Evolutionary conservation across 2,329 filamentous ascomycete genomes (phyloP).

Genomic region (Hirsutella minnesotensis): DNA sequence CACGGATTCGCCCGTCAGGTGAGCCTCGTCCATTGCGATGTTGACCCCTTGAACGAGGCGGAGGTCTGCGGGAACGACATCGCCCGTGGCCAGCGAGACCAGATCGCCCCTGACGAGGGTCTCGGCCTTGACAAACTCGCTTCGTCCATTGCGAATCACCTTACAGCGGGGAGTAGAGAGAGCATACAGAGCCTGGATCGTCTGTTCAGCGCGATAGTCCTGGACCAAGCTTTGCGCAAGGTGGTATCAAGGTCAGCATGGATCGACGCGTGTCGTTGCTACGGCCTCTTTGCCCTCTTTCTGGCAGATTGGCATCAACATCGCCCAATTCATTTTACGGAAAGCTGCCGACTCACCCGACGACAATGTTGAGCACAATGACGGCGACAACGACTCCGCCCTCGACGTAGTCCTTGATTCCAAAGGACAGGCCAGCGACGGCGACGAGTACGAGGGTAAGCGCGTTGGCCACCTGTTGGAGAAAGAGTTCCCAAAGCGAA

Average conservation of each 20-base stretch:
- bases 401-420: constrained; percentile 53
- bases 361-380: constrained; percentile 55
- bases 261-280: background rate
- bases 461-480: constrained; percentile 68
- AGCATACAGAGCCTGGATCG: constrained; percentile 47
- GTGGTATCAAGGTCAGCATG: too few species aligned
- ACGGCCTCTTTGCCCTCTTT: background rate
- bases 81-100: constrained; percentile 49
- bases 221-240: constrained; percentile 35
- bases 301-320: background rate
- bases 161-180: constrained; percentile 48
- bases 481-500: constrained; percentile 63
- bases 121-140: constrained; percentile 41
- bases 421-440: constrained; percentile 59
- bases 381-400: constrained; percentile 51
- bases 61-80: constrained; percentile 59
- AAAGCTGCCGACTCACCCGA: constrained; percentile 35
- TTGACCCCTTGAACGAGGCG: constrained; percentile 57
- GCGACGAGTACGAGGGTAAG: constrained; percentile 64
- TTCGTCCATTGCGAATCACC: constrained; percentile 40
- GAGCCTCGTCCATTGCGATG: constrained; percentile 62
- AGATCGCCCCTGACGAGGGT: constrained; percentile 55
- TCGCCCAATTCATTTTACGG: too few species aligned
- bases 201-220: constrained; percentile 50
- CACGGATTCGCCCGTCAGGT: constrained; percentile 62